Base-by-base conservation (phyloP, 2,329 filamentous ascomycete genomes). In the Xylaria sp. region DNA sequence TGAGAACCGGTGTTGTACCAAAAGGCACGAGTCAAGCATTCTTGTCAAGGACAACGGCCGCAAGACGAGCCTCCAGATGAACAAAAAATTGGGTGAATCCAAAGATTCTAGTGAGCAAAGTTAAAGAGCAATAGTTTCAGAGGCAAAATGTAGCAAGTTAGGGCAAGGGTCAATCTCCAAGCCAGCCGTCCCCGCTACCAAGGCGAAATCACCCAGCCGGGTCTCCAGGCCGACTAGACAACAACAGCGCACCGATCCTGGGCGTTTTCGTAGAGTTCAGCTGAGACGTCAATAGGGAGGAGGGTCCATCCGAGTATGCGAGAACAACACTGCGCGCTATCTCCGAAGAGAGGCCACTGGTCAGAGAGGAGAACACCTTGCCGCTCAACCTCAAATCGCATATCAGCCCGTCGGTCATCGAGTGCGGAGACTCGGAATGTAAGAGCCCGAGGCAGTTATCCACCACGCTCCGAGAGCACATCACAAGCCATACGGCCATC, bases 211-310 rank as follows among this genome's bases (percentile, higher is more conserved):
- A 44, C 48, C 48, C 48, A 63, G 32, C 54, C 39, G 32, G 59
- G 32, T 59, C 34, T 60, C 67, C 57, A 52, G 12, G 20, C 66
- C 23, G 57, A 58, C 32, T 13, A 63, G 52, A 34, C 57, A 60
- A 69, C 58, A 66, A 60, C 63, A 32, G 59, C 67, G 59, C 67
- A 69, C 63, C 67, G 28, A 28, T 61, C 59, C 63, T 66, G 54
- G 54, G 58, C 63, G 55, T 69, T 66, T 69, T 52, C 67, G 48
- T 63, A 28, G 41, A 41, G 6, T 37, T 60, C 63, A 60, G 63
- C 37, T 59, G 58, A 66, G n/a, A 32, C 37, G 51, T 58, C 58
- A n/a, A 18, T 20, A 28, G 63, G 67, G 63, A 66, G 63, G 67
- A 66, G 23, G 7, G 2, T 63, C 63, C 59, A 52, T 59, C 59